Percentiles rank a stretch among this genome's conserved stretches.
Conservation (phyloP, 345 rosid species). For the Eucalyptus shirleyi region DNA sequence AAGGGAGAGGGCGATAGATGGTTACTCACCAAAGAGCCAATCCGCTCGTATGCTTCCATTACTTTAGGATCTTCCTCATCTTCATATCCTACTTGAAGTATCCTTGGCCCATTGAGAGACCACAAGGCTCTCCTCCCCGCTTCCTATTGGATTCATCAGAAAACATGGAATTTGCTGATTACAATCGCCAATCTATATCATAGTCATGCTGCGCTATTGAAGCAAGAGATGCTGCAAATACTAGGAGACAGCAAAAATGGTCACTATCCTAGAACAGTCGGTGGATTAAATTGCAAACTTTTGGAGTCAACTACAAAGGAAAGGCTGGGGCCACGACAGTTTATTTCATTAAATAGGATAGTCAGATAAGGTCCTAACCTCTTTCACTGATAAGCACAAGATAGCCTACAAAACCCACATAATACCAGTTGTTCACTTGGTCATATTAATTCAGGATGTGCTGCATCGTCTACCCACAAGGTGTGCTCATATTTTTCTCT, state of each 20-base stretch:
- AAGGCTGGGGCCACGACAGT: background rate
- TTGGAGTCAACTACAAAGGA: background rate
- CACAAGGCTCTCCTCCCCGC: conserved; percentile 80
- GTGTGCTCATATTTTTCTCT: background rate
- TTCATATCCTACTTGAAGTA: conserved; percentile 80
- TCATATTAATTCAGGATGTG: background rate
- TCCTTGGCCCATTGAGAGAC: conserved; percentile 78
- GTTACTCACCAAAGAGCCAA: conserved; percentile 66
- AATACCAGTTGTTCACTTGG: background rate
- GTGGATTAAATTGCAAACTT: background rate
- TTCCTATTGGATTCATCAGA: conserved; percentile 28
- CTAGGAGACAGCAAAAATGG: background rate
- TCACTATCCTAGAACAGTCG: background rate
- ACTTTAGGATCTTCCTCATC: conserved; percentile 83
- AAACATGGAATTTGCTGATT: background rate
- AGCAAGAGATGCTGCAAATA: background rate
- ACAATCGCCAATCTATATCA: background rate
- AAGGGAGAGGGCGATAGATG: background rate
- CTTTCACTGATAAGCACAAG: background rate
- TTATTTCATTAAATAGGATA: background rate
- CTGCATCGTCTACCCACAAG: background rate
- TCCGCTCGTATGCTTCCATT: conserved; percentile 84
- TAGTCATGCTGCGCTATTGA: background rate
- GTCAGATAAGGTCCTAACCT: background rate
- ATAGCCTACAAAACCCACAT: background rate